These are phyloP conservation scores for Cystodermella granulosa DNA, from an alignment of 1,284 basidiomycete genomes.

Conservation along the genomic window DNA sequence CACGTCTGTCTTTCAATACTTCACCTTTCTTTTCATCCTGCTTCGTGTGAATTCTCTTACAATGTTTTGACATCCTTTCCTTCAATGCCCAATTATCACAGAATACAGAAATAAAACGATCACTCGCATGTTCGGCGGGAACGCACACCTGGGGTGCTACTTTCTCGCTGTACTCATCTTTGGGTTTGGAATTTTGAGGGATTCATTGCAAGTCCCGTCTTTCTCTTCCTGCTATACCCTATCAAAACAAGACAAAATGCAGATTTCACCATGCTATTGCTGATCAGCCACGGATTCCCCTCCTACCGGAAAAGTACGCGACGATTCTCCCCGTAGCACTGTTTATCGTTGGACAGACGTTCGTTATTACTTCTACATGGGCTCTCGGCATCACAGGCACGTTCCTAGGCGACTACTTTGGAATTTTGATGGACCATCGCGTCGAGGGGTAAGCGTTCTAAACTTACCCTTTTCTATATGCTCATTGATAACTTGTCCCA, in stretches of 20 bases:
- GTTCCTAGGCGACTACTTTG: constrained; percentile 96
- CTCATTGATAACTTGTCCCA: constrained; percentile 11
- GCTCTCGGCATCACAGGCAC: constrained; percentile 90
- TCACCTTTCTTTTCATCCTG: neutral
- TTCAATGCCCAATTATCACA: too few relatives aligned
- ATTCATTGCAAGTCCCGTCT: constrained; percentile 64
- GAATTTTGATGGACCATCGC: constrained; percentile 90
- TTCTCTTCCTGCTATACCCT: neutral
- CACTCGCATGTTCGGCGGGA: constrained; percentile 74
- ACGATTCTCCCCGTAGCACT: constrained; percentile 61
- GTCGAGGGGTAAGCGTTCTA: constrained; percentile 54
- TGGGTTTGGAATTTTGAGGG: constrained; percentile 77
- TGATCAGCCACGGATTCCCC: constrained; percentile 61
- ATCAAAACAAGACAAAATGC: constrained; percentile 2
- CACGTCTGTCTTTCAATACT: constrained; percentile 6
- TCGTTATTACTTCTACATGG: constrained; percentile 88
- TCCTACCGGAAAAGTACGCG: constrained; percentile 57
- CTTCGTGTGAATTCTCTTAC: neutral
- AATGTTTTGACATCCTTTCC: too few relatives aligned
- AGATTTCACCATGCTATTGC: constrained; percentile 71
- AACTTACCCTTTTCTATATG: neutral
- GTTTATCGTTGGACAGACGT: constrained; percentile 69
- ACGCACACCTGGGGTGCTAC: constrained; percentile 77
- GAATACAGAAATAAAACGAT: constrained; percentile 87
- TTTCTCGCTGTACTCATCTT: constrained; percentile 89